These are phyloP conservation scores for Cyclotella sp. DNA, from an alignment of 108 stramenopile genomes.

Conservation along the genomic window DNA sequence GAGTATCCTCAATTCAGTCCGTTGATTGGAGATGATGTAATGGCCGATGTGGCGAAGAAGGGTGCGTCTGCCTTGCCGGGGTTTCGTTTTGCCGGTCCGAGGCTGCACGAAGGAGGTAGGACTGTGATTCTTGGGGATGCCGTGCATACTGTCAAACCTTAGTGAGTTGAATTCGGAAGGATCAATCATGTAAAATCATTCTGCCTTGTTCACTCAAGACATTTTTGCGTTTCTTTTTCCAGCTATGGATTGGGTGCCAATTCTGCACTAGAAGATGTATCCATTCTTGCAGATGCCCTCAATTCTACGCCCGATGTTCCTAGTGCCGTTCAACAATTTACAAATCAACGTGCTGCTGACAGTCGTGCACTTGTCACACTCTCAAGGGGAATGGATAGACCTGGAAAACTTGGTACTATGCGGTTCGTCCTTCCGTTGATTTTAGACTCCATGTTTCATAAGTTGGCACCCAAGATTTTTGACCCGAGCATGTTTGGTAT, in stretches of 20 bases:
- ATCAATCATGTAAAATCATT: not conserved
- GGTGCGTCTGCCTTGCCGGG: conserved; percentile 49
- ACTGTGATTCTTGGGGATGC: conserved; percentile 63
- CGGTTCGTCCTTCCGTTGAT: conserved; percentile 69
- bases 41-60: conserved; percentile 56
- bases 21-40: conserved; percentile 54
- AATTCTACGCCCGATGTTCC: conserved; percentile 13
- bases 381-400: conserved; percentile 62
- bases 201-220: not conserved
- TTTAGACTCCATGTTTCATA: conserved; percentile 66
- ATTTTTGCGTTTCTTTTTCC: not conserved
- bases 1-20: conserved; percentile 63
- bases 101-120: conserved; percentile 51
- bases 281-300: conserved; percentile 31
- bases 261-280: conserved; percentile 92
- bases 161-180: conserved; percentile 24
- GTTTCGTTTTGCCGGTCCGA: conserved; percentile 61
- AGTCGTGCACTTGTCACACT: conserved; percentile 70
- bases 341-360: conserved; percentile 58
- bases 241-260: conserved; percentile 93
- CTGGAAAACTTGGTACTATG: conserved; percentile 55
- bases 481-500: conserved; percentile 57
- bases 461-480: conserved; percentile 56
- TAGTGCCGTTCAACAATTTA: conserved; percentile 39
- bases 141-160: conserved; percentile 75